These are phyloP conservation scores for Lonicera japonica DNA, from an alignment of 129 eudicot genomes.

Conservation along the genomic window DNA sequence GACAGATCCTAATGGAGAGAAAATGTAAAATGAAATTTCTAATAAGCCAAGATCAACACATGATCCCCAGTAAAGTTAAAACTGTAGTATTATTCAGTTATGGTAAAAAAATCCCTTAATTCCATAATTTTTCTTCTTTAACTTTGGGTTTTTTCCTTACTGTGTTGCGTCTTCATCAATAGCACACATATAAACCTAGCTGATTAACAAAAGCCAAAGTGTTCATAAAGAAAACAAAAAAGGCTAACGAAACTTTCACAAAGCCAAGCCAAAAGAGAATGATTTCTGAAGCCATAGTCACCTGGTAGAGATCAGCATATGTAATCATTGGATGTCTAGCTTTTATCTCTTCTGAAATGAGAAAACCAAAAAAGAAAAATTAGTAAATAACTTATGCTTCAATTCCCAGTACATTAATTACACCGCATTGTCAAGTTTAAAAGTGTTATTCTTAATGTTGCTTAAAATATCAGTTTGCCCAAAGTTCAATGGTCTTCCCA, in stretches of 20 bases:
- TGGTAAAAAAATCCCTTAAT: too few species aligned
- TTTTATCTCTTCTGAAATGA: constrained; percentile 69
- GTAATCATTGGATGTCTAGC: constrained; percentile 69
- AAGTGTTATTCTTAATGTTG: background rate
- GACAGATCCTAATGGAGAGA: too few species aligned
- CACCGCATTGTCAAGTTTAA: background rate
- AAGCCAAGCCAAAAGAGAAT: background rate
- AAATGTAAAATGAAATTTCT: too few species aligned
- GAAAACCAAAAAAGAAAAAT: background rate
- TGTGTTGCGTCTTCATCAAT: background rate
- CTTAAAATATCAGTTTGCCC: background rate
- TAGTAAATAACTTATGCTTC: background rate
- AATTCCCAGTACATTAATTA: background rate
- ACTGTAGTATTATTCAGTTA: too few species aligned
- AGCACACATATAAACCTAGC: too few species aligned
- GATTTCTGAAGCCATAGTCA: constrained; percentile 12
- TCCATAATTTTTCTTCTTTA: too few species aligned
- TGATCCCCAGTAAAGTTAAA: too few species aligned
- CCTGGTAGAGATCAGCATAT: constrained; percentile 98
- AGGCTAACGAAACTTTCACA: background rate
- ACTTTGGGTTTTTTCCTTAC: too few species aligned
- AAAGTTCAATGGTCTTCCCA: background rate
- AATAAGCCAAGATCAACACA: too few species aligned
- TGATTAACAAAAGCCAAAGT: background rate
- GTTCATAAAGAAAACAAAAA: background rate